A percentile compares a stretch with the other conserved stretches of the same genome.
Evolutionary conservation across 1,284 basidiomycete genomes (phyloP).

Genomic region (Sphaerobolus stellatus): DNA sequence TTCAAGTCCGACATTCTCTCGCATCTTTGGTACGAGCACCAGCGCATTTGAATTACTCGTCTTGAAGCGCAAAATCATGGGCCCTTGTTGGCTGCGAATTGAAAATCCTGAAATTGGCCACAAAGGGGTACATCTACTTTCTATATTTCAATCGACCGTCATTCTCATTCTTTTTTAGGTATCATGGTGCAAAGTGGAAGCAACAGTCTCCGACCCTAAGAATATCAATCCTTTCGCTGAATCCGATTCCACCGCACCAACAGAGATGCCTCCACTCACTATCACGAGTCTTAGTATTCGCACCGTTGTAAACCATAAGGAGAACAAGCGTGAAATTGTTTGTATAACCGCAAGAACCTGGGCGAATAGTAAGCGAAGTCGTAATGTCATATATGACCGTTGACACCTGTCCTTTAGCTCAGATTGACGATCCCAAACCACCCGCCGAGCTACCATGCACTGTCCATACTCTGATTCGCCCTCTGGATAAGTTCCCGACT

Average conservation of each 20-base stretch:
- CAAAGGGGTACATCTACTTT: constrained; percentile 63
- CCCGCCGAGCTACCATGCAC: constrained; percentile 83
- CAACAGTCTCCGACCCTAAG: constrained; percentile 83
- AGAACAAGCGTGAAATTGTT: constrained; percentile 93
- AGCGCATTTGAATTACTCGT: constrained; percentile 95
- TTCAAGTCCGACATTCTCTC: constrained; percentile 81
- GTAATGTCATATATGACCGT: constrained; percentile 1
- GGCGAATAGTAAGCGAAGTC: constrained; percentile 68
- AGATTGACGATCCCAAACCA: constrained; percentile 87
- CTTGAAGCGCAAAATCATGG: constrained; percentile 96
- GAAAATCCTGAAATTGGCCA: constrained; percentile 70
- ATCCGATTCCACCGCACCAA: constrained; percentile 68
- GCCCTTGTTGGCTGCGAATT: constrained; percentile 95
- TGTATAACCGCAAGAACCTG: constrained; percentile 85
- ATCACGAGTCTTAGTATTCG: constrained; percentile 87
- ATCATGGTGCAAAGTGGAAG: constrained; percentile 96
- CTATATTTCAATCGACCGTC: constrained; percentile 4
- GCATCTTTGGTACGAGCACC: constrained; percentile 91
- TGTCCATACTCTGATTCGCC: constrained; percentile 89
- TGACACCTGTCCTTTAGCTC: constrained; percentile 46
- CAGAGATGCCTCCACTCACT: constrained; percentile 86
- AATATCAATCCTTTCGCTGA: constrained; percentile 84
- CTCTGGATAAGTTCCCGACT: constrained; percentile 86
- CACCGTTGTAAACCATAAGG: constrained; percentile 93
- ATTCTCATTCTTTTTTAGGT: constrained; percentile 47